Evolutionary conservation across 257 asterid species (phyloP), one percentile per base, ranked within the genome.

Genomic region (Plantago ovata): DNA sequence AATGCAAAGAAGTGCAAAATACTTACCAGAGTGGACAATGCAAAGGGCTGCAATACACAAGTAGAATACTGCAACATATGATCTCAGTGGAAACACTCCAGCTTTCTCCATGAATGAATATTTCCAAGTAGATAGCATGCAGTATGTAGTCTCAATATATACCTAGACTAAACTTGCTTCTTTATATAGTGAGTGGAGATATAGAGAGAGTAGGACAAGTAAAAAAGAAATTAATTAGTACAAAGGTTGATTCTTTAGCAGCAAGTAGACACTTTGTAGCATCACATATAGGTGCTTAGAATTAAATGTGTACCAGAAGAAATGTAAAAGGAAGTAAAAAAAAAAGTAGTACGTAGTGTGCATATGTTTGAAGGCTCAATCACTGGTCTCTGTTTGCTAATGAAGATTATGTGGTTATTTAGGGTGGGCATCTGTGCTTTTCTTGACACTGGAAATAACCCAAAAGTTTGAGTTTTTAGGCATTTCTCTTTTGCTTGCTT

Each of bases 361-460:
- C 53, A 60, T 57, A 59, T 32, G 36, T 53, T 49, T 20, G 73
- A 13, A 23, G 69, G 4, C 6, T 28, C 36, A 22, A 43, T 61
- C 12, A 21, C 56, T 65, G 64, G 58, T 51, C 50, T 50, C 55
- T 32, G 51, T 69, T 7, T 23, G 50, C 53, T 40, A 33, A 10
- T 32, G 43, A 58, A 40, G 54, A 50, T 47, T 21, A 61, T 13
- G 11, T 10, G 55, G 38, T 12, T 45, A 14, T 8, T 8, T 40
- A n/a, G n/a, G n/a, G 61, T 18, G 58, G 73, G 92, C 71, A 84
- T 80, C 79, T 79, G 75, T 89, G 89, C 97, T 86, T 89, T 83
- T 89, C 85, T 84, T 90, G 75, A 51, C 82, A 75, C 69, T 47
- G 47, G 62, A 68, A 71, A 84, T 63, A 58, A 59, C 33, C 61